phyloP scores from a whole-genome alignment of 805 yeast genomes.

The Candida easanensis region DNA sequence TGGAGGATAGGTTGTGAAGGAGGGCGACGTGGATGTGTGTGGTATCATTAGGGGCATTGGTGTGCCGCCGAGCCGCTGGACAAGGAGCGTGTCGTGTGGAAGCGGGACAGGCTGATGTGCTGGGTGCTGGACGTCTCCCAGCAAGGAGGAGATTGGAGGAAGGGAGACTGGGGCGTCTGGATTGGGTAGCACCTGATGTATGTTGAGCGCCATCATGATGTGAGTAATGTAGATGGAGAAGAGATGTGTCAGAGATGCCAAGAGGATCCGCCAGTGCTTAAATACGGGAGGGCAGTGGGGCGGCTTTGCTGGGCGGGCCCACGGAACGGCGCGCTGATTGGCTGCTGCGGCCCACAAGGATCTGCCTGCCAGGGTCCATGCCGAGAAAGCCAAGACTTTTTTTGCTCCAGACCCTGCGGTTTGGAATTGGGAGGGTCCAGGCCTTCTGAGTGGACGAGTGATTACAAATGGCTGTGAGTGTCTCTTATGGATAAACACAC shows the following conservation, averaged over 20 bases:
- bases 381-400: slow-evolving; percentile 10
- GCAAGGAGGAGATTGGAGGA: slow-evolving; percentile 13
- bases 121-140: slow-evolving; percentile 2
- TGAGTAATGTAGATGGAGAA: not conserved
- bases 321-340: slow-evolving; percentile 4
- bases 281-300: not conserved
- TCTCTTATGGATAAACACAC: not conserved
- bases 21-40: not conserved
- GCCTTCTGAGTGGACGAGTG: too few relatives aligned
- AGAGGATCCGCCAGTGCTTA: too few relatives aligned
- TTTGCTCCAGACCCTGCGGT: slow-evolving; percentile 8
- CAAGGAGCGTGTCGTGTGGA: slow-evolving; percentile 5
- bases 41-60: slow-evolving; percentile 10
- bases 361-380: slow-evolving; percentile 2
- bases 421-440: too few relatives aligned
- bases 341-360: slow-evolving; percentile 2
- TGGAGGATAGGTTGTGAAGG: not conserved
- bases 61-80: not conserved
- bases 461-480: too few relatives aligned
- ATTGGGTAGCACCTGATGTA: slow-evolving; percentile 5
- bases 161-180: slow-evolving; percentile 7
- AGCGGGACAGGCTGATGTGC: not conserved
- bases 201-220: slow-evolving; percentile 4
- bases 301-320: not conserved
- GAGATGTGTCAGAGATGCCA: too few relatives aligned